These are phyloP conservation scores for Colletotrichum sidae DNA, from an alignment of 2,329 filamentous ascomycete species.

Conservation along the genomic window DNA sequence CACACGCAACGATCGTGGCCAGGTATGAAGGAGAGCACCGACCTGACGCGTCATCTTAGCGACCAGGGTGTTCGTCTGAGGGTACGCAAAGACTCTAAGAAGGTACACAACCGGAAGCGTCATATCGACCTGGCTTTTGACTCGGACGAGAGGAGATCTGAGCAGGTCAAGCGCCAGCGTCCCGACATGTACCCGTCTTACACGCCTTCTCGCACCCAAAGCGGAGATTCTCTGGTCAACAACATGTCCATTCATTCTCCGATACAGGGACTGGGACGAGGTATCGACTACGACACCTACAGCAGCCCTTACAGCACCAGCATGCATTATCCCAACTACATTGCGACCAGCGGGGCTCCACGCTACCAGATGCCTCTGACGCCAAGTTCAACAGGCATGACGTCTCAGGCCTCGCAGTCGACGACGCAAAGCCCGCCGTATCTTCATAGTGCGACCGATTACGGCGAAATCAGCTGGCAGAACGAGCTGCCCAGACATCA, in stretches of 20 bases:
- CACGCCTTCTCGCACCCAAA: background rate
- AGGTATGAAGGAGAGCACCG: constrained; percentile 84
- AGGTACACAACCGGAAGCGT: constrained; percentile 59
- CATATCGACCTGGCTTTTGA: background rate
- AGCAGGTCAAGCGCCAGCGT: constrained; percentile 1
- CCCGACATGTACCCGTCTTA: background rate
- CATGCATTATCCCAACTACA: background rate
- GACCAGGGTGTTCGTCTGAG: constrained; percentile 88
- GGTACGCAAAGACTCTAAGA: constrained; percentile 83
- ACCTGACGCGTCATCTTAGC: constrained; percentile 81
- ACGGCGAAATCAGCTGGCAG: background rate
- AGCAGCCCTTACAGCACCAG: background rate
- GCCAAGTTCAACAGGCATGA: background rate
- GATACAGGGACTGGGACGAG: background rate
- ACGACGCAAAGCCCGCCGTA: constrained; percentile 4
- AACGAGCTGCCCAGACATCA: background rate
- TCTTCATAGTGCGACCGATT: background rate
- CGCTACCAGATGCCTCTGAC: constrained; percentile 1
- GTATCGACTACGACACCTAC: background rate
- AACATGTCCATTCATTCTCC: background rate
- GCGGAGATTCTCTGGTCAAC: background rate
- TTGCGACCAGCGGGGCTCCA: background rate
- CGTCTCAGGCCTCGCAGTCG: background rate
- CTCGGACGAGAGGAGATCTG: background rate
- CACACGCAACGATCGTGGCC: constrained; percentile 77